These are phyloP conservation scores for Paratinospora sagittata DNA, from an alignment of 164 flowering plant genomes.

Conservation along the genomic window DNA sequence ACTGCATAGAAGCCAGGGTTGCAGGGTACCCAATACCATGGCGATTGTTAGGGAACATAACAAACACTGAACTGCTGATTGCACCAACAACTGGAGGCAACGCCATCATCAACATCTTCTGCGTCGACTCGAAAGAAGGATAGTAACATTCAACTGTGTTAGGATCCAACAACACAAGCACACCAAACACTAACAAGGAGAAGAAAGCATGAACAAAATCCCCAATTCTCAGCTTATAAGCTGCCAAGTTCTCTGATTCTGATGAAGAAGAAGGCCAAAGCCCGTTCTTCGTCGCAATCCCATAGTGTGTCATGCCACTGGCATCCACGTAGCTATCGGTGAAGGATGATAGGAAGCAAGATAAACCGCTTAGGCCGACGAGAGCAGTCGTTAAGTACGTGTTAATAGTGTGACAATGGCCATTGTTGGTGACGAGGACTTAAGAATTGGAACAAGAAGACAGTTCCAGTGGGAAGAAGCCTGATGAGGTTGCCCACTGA, in stretches of 20 bases:
- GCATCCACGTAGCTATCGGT: conserved; percentile 64
- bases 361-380: conserved; percentile 45
- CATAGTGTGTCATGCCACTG: conserved; percentile 52
- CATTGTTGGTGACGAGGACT: conserved; percentile 74
- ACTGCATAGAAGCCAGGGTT: conserved; percentile 10
- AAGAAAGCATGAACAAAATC: conserved; percentile 74
- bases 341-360: conserved; percentile 59
- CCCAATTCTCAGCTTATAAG: conserved; percentile 44
- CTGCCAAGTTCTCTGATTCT: conserved; percentile 25
- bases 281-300: conserved; percentile 56
- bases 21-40: conserved; percentile 79
- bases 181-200: conserved; percentile 29
- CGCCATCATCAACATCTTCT: conserved; percentile 45
- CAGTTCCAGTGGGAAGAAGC: conserved; percentile 89
- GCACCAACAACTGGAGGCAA: conserved; percentile 69
- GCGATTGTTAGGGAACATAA: conserved; percentile 61
- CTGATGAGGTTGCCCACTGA: conserved; percentile 59
- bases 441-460: conserved; percentile 70
- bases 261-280: conserved; percentile 47
- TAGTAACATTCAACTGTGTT: conserved; percentile 62
- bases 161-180: conserved; percentile 45
- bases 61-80: conserved; percentile 41
- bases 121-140: conserved; percentile 38
- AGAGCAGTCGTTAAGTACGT: conserved; percentile 47
- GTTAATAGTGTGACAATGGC: conserved; percentile 53